Conservation (phyloP, 306 rosid species). For the Malus fusca region DNA sequence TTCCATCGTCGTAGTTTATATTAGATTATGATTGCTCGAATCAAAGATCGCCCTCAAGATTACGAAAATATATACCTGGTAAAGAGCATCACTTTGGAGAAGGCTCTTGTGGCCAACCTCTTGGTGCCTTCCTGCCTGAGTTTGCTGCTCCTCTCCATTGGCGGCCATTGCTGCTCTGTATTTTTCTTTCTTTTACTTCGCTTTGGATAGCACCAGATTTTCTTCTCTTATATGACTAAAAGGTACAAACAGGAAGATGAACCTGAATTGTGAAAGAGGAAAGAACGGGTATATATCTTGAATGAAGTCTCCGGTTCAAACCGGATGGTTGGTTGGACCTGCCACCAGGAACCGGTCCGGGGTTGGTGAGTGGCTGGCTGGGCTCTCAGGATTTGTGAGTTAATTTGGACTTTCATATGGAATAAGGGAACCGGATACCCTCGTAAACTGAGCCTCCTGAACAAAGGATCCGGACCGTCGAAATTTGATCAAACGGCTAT, state of each 20-base stretch:
- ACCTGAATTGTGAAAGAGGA: conserved; percentile 2
- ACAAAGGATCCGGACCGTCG: fast-evolving
- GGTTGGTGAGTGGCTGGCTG: conserved; percentile 53
- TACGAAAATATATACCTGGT: conserved; percentile 42
- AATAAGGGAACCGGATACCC: too few species aligned
- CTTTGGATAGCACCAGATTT: neutral
- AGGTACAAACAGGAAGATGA: neutral
- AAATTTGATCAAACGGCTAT: too few species aligned
- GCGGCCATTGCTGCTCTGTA: conserved; percentile 44
- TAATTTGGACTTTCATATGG: too few species aligned
- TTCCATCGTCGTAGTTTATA: too few species aligned
- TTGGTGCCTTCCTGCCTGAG: conserved; percentile 67
- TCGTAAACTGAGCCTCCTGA: too few species aligned
- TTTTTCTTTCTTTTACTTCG: neutral
- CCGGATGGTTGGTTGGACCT: conserved; percentile 45
- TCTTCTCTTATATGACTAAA: neutral
- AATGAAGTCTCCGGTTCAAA: conserved; percentile 29
- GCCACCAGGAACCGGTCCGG: conserved; percentile 36
- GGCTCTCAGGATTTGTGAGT: too few species aligned
- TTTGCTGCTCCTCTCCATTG: conserved; percentile 45
- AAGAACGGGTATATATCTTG: conserved; percentile 11
- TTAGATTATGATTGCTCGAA: too few species aligned
- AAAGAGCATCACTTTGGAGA: conserved; percentile 88
- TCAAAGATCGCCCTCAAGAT: too few species aligned
- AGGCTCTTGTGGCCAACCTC: conserved; percentile 99